Evolutionary conservation across 2,329 filamentous ascomycete species (phyloP).

Genomic region (Graphilbum ipis-grandicollis): DNA sequence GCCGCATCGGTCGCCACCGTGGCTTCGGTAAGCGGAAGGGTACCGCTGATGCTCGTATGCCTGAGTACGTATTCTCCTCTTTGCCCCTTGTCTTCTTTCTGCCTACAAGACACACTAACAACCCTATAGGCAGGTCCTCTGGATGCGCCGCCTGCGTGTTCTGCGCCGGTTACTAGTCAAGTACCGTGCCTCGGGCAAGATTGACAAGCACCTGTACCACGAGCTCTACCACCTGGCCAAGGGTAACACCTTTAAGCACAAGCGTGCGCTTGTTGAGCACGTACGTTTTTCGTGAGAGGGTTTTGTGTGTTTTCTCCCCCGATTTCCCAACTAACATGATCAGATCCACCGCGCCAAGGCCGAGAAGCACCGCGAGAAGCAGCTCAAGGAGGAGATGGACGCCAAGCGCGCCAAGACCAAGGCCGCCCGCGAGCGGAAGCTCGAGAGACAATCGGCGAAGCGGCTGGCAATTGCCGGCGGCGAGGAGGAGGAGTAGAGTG

Average conservation of each 20-base stretch:
- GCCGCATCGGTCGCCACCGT: slow-evolving; percentile 92
- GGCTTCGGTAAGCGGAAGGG: slow-evolving; percentile 99
- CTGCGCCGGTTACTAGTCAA: slow-evolving; percentile 98
- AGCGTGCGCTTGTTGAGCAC: slow-evolving; percentile 98
- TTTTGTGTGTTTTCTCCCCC: background rate
- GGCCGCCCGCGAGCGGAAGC: slow-evolving; percentile 97
- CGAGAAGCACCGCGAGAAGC: slow-evolving; percentile 91
- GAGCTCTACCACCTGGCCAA: slow-evolving; percentile 99
- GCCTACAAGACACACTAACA: slow-evolving; percentile 2
- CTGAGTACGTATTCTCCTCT: slow-evolving; percentile 48
- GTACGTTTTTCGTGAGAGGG: slow-evolving; percentile 43
- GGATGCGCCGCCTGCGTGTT: slow-evolving; percentile 99
- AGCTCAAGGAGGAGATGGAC: slow-evolving; percentile 99
- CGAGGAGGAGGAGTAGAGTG: slow-evolving; percentile 44
- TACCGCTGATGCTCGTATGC: slow-evolving; percentile 99
- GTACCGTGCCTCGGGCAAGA: slow-evolving; percentile 99
- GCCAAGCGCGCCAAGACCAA: slow-evolving; percentile 99
- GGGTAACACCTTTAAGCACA: slow-evolving; percentile 99
- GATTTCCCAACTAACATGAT: slow-evolving; percentile 3
- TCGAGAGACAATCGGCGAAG: slow-evolving; percentile 84
- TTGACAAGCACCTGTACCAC: slow-evolving; percentile 99
- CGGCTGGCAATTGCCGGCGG: slow-evolving; percentile 66
- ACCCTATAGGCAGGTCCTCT: slow-evolving; percentile 64
- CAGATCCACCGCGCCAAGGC: slow-evolving; percentile 99
- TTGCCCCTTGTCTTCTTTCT: background rate